Base-by-base conservation (phyloP, 2,329 filamentous ascomycete genomes). In the Colletotrichum paranaense region DNA sequence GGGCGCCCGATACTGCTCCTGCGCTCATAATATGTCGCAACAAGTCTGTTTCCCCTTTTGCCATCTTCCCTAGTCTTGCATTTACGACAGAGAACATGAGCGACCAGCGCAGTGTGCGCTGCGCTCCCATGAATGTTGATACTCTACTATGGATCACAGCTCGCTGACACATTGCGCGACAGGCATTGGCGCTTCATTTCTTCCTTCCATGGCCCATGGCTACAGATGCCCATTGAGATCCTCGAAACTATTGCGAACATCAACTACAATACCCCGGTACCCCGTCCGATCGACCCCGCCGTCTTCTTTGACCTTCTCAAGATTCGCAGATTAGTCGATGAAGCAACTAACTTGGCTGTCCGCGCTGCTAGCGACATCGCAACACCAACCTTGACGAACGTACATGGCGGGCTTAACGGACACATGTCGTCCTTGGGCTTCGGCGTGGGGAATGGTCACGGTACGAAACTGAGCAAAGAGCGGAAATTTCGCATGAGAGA, bases 141-240 rank as follows among this genome's bases (percentile, higher is more conserved):
- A 57, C 32, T 46, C 4, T 38, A 2, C 1, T 12, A 16, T 28
- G 16, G 16, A 32, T 42, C 22, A 38, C 32, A 62, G n/a, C 63
- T 77, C 62, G 32, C 55, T 75, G 58, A 78, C 74, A 72, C 56
- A 68, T 62, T 68, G 66, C 42, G 28, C 9, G 62, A 42, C 65
- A 96, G 94, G 81, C 93, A 96, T 84, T 96, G 94, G 94, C 90
- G 92, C 75, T 94, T 95, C 81, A 95, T 97, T 72, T 95, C 93
- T 26, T 93, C 92, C 32, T 97, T 94, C 79, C 92, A 95, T 79
- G 94, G 94, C 28, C 92, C 93, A 76, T 97, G 94, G 94, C 89
- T 95, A 16, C 92, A 95, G 81, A 86, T 96, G 69, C 93, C 94
- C 24, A 89, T 91, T 75, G 94, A 96, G 82, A 90, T 95, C 69